These are phyloP conservation scores for Blastobotrys mokoenaii DNA, from an alignment of 805 yeast species.

Conservation along the genomic window DNA sequence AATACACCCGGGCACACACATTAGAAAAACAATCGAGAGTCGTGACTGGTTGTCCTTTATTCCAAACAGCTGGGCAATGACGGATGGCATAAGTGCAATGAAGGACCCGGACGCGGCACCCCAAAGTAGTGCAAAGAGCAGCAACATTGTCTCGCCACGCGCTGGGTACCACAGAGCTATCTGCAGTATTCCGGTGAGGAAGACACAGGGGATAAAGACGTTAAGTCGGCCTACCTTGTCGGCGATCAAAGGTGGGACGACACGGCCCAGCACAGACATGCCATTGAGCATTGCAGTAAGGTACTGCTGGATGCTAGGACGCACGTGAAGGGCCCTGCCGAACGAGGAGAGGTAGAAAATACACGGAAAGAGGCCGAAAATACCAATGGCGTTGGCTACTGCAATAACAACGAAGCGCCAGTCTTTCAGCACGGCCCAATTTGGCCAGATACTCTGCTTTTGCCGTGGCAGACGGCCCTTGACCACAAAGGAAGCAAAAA, in stretches of 20 bases:
- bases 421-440: constrained; percentile 21
- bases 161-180: constrained; percentile 17
- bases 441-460: constrained; percentile 11
- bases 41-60: constrained; percentile 27
- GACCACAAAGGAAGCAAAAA: constrained; percentile 6
- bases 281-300: constrained; percentile 27
- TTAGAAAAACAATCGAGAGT: constrained; percentile 25
- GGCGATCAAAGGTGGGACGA: constrained; percentile 38
- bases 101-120: constrained; percentile 31
- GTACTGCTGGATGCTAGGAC: constrained; percentile 16
- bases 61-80: constrained; percentile 30
- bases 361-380: constrained; percentile 24
- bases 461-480: constrained; percentile 3
- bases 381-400: constrained; percentile 13
- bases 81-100: constrained; percentile 30
- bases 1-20: constrained; percentile 26
- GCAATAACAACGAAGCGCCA: constrained; percentile 15
- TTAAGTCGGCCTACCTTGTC: constrained; percentile 42
- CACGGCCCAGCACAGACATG: constrained; percentile 39
- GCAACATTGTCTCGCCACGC: constrained; percentile 11
- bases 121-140: constrained; percentile 28
- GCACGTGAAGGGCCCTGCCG: constrained; percentile 18
- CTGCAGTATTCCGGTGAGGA: constrained; percentile 27
- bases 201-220: constrained; percentile 24
- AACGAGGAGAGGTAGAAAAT: constrained; percentile 26